Percentiles rank a stretch among this genome's conserved stretches.
phyloP scores from a whole-genome alignment of 2,329 filamentous ascomycete genomes.

The Aspergillus ruber region DNA sequence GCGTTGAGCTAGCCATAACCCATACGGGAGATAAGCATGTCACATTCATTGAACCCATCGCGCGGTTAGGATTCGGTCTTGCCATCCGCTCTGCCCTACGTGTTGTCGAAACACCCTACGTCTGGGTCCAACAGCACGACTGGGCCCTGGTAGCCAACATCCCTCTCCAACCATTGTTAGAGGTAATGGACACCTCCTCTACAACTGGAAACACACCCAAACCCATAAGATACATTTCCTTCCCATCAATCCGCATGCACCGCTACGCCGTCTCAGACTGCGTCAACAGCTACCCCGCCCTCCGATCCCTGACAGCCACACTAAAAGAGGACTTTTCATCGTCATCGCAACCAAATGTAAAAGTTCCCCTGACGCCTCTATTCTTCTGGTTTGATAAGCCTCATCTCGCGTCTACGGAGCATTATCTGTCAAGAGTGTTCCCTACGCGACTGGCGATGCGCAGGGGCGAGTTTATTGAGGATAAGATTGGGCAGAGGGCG shows the following conservation, averaged over 20 bases:
- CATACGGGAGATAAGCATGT: constrained; percentile 1
- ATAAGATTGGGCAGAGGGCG: constrained; percentile 8
- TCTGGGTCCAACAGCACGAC: constrained; percentile 10
- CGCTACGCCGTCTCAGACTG: not conserved
- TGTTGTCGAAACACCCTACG: constrained; percentile 3
- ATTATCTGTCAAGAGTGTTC: constrained; percentile 6
- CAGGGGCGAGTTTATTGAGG: constrained; percentile 7
- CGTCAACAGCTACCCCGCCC: not conserved
- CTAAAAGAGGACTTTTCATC: not conserved
- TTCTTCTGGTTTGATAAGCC: constrained; percentile 10
- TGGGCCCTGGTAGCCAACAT: constrained; percentile 7
- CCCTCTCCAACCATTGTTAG: constrained; percentile 1
- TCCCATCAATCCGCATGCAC: constrained; percentile 2
- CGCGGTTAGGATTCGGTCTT: constrained; percentile 6
- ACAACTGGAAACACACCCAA: not conserved
- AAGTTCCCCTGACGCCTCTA: constrained; percentile 4
- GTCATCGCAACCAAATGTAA: not conserved
- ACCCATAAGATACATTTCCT: constrained; percentile 2
- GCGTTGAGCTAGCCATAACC: constrained; percentile 1
- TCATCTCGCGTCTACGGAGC: constrained; percentile 4
- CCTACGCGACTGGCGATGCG: constrained; percentile 6
- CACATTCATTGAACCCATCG: constrained; percentile 4
- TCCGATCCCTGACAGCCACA: not conserved
- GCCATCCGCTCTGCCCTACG: constrained; percentile 5
- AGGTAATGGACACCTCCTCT: not conserved